Evolutionary conservation across 2,329 filamentous ascomycete genomes (phyloP).

Genomic region (Trichoderma cornu-damae): DNA sequence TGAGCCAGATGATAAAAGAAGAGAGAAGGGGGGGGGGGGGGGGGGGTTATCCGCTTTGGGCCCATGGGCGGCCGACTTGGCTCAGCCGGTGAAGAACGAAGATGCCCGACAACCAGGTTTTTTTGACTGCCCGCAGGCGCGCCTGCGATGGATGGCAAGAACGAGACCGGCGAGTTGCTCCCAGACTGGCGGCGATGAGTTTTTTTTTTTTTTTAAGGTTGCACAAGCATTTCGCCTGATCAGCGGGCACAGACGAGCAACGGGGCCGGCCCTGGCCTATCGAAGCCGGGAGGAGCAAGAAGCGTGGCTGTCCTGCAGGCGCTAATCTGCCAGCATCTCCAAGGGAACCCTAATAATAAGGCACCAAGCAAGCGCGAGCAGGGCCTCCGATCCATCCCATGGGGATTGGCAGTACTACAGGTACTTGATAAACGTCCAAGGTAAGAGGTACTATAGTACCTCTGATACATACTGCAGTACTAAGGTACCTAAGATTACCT

Average conservation of each 20-base stretch:
- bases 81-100: background rate
- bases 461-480: too few relatives aligned
- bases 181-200: background rate
- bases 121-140: background rate
- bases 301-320: slow-evolving; percentile 16
- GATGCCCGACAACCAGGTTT: background rate
- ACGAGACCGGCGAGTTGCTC: background rate
- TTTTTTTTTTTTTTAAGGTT: too few relatives aligned
- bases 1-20: background rate
- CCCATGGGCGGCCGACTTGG: background rate
- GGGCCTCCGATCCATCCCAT: background rate
- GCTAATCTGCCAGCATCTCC: slow-evolving; percentile 2
- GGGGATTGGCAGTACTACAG: background rate
- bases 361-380: background rate
- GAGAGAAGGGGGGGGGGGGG: background rate
- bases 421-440: background rate
- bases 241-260: slow-evolving; percentile 4
- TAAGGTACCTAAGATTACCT: too few relatives aligned
- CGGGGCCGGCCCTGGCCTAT: slow-evolving; percentile 12
- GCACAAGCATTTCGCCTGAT: slow-evolving; percentile 6
- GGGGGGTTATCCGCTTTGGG: background rate
- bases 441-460: too few relatives aligned
- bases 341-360: background rate
- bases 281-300: background rate
- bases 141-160: background rate